A percentile compares a stretch with the other conserved stretches of the same genome.
Conservation (phyloP, 1,284 basidiomycete species). For the Rhodotorula sp. region DNA sequence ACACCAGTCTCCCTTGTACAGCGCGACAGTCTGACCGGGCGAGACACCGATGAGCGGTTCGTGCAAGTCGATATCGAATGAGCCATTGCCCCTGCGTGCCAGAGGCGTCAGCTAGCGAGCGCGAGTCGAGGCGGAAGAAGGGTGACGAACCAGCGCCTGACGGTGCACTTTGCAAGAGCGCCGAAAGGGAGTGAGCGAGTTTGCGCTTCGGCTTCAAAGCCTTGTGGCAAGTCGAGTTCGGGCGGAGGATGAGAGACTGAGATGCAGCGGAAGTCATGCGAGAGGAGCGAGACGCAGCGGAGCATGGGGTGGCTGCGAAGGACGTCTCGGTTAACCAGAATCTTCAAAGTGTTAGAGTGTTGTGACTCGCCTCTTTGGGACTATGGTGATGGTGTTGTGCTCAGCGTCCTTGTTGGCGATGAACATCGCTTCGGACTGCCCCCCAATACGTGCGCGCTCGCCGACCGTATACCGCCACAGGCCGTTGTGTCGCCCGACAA, state of each 20-base stretch:
- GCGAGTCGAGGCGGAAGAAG: background rate
- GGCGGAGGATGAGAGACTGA: constrained; percentile 62
- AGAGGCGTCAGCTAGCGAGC: background rate
- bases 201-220: constrained; percentile 61
- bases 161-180: constrained; percentile 55
- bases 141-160: constrained; percentile 50
- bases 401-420: constrained; percentile 69
- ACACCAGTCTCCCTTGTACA: constrained; percentile 31
- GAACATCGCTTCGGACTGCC: constrained; percentile 66
- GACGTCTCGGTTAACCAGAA: background rate
- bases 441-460: constrained; percentile 66
- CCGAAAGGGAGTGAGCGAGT: constrained; percentile 68
- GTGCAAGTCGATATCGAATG: constrained; percentile 9
- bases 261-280: constrained; percentile 70
- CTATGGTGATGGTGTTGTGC: constrained; percentile 68
- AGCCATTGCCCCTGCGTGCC: background rate
- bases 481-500: constrained; percentile 68
- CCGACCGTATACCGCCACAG: constrained; percentile 89
- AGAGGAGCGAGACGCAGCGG: constrained; percentile 55
- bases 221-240: constrained; percentile 52
- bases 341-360: background rate
- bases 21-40: constrained; percentile 39
- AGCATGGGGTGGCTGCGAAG: constrained; percentile 57
- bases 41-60: constrained; percentile 34
- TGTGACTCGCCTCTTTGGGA: constrained; percentile 65